These are phyloP conservation scores for Tuber microsphaerosporum DNA, from an alignment of 495 filamentous ascomycete genomes.

Conservation along the genomic window DNA sequence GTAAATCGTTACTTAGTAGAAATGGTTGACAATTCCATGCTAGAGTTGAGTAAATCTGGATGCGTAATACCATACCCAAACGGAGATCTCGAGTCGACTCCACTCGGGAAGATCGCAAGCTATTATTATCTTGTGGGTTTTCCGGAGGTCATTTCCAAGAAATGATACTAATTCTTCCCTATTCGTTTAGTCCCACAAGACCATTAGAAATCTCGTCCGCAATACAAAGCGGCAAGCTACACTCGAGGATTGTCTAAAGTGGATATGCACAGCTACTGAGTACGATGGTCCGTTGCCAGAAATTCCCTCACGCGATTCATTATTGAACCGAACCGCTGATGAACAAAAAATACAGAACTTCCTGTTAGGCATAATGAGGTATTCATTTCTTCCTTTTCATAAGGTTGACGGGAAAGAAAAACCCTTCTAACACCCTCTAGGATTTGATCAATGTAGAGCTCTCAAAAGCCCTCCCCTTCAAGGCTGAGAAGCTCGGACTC, in stretches of 20 bases:
- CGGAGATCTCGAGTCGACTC: constrained; percentile 79
- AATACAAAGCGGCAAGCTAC: constrained; percentile 69
- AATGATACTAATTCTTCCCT: not conserved
- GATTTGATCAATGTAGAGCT: constrained; percentile 95
- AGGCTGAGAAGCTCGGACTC: constrained; percentile 59
- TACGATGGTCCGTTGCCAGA: constrained; percentile 54
- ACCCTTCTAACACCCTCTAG: not conserved
- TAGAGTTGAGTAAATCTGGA: constrained; percentile 69
- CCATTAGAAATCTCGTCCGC: constrained; percentile 71
- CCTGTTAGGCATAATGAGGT: constrained; percentile 94
- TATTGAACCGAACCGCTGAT: constrained; percentile 8
- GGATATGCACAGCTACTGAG: constrained; percentile 90
- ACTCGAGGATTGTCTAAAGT: constrained; percentile 78
- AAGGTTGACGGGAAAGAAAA: not conserved
- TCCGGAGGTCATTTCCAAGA: not conserved
- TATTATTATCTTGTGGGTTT: constrained; percentile 77
- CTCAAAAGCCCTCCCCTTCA: constrained; percentile 66
- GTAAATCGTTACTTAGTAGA: constrained; percentile 90
- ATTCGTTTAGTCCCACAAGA: constrained; percentile 63
- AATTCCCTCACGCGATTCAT: not conserved
- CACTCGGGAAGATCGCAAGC: constrained; percentile 94
- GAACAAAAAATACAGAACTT: constrained; percentile 53
- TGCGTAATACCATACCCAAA: constrained; percentile 78
- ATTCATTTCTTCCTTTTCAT: not conserved
- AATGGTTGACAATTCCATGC: constrained; percentile 77